phyloP scores from a whole-genome alignment of 192 early-diverging fungal species.

The Geranomyces variabilis region DNA sequence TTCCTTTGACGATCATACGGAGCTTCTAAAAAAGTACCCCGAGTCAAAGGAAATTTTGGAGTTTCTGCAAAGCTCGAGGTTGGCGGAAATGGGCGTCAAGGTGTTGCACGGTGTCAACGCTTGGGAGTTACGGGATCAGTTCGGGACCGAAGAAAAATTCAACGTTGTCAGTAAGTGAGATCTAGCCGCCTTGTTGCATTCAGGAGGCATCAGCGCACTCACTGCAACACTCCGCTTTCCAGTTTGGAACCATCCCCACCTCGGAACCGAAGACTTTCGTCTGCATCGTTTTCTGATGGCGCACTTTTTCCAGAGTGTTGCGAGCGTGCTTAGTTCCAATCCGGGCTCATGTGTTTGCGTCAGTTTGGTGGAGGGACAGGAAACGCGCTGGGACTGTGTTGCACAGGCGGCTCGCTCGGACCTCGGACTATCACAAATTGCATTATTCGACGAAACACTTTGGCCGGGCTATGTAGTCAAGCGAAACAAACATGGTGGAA shows the following conservation, averaged over 20 bases:
- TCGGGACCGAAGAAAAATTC: slow-evolving; percentile 25
- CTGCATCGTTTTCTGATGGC: slow-evolving; percentile 63
- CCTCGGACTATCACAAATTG: slow-evolving; percentile 36
- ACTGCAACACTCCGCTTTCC: slow-evolving; percentile 5
- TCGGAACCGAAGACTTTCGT: slow-evolving; percentile 63
- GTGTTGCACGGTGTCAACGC: slow-evolving; percentile 58
- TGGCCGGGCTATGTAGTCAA: slow-evolving; percentile 59
- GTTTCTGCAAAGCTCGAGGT: slow-evolving; percentile 20
- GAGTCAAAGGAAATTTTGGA: slow-evolving; percentile 45
- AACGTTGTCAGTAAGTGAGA: slow-evolving; percentile 26
- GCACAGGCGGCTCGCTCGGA: slow-evolving; percentile 41
- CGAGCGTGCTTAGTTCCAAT: slow-evolving; percentile 27
- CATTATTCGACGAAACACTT: slow-evolving; percentile 44
- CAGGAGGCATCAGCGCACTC: no score
- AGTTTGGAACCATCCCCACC: slow-evolving; percentile 64
- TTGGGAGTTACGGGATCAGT: slow-evolving; percentile 51
- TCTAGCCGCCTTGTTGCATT: no score
- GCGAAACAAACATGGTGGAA: slow-evolving; percentile 57
- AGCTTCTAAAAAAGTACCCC: slow-evolving; percentile 53
- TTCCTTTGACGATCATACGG: slow-evolving; percentile 49
- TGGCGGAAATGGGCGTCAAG: slow-evolving; percentile 28
- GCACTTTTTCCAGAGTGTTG: slow-evolving; percentile 54
- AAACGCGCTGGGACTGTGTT: slow-evolving; percentile 56
- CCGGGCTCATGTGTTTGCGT: slow-evolving; percentile 39
- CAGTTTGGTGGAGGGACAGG: slow-evolving; percentile 56